A percentile compares a stretch with the other conserved stretches of the same genome.
These are phyloP conservation scores for Sclerotinia sclerotiorum DNA, from an alignment of 2,329 filamentous ascomycete species.

Conservation along the genomic window DNA sequence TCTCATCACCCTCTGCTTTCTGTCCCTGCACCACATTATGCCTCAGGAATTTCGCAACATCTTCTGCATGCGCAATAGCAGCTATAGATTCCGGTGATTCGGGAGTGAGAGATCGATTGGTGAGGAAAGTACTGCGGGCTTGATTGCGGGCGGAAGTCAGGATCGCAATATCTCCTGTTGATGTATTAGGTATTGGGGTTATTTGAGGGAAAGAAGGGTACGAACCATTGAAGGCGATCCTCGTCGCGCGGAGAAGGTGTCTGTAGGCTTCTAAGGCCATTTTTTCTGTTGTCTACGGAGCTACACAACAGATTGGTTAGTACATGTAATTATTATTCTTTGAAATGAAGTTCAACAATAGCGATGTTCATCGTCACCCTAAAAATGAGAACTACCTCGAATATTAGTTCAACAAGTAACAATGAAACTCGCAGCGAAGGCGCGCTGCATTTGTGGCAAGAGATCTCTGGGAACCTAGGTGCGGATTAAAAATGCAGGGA, in stretches of 20 bases:
- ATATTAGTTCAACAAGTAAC: not conserved
- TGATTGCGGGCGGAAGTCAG: constrained; percentile 69
- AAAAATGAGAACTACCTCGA: not conserved
- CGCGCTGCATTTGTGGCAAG: not conserved
- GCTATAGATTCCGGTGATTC: constrained; percentile 59
- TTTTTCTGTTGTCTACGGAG: constrained; percentile 25
- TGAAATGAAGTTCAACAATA: not conserved
- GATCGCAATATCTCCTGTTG: constrained; percentile 65
- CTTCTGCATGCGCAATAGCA: constrained; percentile 75
- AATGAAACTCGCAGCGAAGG: not conserved
- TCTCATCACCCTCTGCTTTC: constrained; percentile 47
- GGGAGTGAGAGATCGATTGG: constrained; percentile 59
- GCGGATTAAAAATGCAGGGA: not conserved
- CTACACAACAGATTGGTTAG: not conserved
- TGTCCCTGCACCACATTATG: constrained; percentile 88
- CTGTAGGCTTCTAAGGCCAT: constrained; percentile 79
- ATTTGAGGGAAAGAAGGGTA: not conserved
- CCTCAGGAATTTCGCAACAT: constrained; percentile 75
- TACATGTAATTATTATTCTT: not conserved
- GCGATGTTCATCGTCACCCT: not conserved
- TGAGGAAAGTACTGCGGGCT: constrained; percentile 72
- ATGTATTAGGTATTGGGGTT: constrained; percentile 20
- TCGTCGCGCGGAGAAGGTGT: constrained; percentile 74
- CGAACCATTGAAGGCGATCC: constrained; percentile 79
- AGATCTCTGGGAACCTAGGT: not conserved